Conservation (phyloP, 768 basidiomycete genomes). For the Leccinum olivaceopallidum region DNA sequence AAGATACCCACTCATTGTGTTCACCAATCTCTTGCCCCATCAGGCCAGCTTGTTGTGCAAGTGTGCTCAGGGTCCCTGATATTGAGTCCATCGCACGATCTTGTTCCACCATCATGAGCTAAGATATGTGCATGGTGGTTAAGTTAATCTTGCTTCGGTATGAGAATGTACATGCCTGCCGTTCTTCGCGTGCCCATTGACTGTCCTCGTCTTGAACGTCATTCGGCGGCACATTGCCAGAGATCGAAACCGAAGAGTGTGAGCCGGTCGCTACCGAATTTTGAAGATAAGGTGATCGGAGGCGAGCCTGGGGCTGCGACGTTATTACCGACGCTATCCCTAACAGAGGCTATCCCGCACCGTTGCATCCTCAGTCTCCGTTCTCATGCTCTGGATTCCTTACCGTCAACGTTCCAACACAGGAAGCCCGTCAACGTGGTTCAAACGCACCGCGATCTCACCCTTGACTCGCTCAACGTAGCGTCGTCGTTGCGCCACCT, state of each 20-base stretch:
- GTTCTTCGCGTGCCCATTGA: constrained; percentile 85
- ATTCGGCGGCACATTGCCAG: constrained; percentile 13
- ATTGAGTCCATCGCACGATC: constrained; percentile 89
- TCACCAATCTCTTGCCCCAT: constrained; percentile 93
- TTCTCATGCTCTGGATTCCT: constrained; percentile 71
- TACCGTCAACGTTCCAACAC: constrained; percentile 28
- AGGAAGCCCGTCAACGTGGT: constrained; percentile 6
- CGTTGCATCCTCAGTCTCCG: constrained; percentile 45
- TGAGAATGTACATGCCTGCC: constrained; percentile 53
- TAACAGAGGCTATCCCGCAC: constrained; percentile 12
- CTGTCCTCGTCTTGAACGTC: constrained; percentile 63
- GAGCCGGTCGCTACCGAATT: constrained; percentile 20
- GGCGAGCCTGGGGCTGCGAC: constrained; percentile 4
- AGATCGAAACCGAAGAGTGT: constrained; percentile 14
- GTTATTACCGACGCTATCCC: neutral
- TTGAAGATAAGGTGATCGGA: constrained; percentile 19
- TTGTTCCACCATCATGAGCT: constrained; percentile 89
- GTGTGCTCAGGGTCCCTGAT: constrained; percentile 77
- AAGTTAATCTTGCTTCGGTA: neutral
- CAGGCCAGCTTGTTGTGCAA: constrained; percentile 88
- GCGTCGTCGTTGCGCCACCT: constrained; percentile 71
- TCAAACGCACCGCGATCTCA: constrained; percentile 74
- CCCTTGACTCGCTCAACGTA: constrained; percentile 75
- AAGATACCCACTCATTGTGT: constrained; percentile 78
- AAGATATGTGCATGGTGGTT: constrained; percentile 5